phyloP scores from a whole-genome alignment of 108 stramenopile species.

The Skeletonema potamos region DNA sequence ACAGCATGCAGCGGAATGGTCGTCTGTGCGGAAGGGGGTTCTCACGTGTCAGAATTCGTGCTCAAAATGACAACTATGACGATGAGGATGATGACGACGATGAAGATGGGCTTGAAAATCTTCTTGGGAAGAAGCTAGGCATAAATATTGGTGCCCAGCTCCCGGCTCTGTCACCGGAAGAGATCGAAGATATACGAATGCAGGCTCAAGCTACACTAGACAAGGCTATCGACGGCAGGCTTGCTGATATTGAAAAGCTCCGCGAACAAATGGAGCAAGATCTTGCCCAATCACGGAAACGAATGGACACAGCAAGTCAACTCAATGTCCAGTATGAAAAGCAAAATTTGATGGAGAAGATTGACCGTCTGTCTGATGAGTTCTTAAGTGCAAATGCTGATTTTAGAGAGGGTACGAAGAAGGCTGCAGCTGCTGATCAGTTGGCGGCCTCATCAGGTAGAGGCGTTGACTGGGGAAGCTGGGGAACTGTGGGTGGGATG shows the following conservation, averaged over 20 bases:
- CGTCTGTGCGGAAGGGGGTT: not conserved
- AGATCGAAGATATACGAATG: constrained; percentile 57
- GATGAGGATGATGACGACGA: constrained; percentile 16
- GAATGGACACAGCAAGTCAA: constrained; percentile 45
- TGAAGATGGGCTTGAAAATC: constrained; percentile 10
- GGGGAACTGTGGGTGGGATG: constrained; percentile 35
- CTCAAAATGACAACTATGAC: not conserved
- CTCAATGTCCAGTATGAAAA: constrained; percentile 32
- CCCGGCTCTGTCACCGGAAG: constrained; percentile 7
- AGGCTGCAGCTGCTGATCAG: constrained; percentile 58
- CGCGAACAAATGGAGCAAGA: constrained; percentile 48
- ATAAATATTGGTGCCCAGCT: constrained; percentile 21
- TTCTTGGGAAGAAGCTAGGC: constrained; percentile 33
- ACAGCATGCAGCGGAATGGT: not conserved
- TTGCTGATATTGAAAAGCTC: constrained; percentile 64
- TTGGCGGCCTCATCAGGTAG: constrained; percentile 48
- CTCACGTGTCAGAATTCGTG: not conserved
- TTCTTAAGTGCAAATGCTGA: constrained; percentile 45
- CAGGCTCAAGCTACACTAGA: constrained; percentile 54
- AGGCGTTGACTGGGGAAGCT: constrained; percentile 52
- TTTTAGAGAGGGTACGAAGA: constrained; percentile 20
- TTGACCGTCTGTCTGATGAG: constrained; percentile 57
- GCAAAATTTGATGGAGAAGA: constrained; percentile 61
- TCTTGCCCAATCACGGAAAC: constrained; percentile 28
- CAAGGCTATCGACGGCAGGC: constrained; percentile 50